Conservation (phyloP, 805 yeast genomes). For the Candida methanosorbosa region DNA sequence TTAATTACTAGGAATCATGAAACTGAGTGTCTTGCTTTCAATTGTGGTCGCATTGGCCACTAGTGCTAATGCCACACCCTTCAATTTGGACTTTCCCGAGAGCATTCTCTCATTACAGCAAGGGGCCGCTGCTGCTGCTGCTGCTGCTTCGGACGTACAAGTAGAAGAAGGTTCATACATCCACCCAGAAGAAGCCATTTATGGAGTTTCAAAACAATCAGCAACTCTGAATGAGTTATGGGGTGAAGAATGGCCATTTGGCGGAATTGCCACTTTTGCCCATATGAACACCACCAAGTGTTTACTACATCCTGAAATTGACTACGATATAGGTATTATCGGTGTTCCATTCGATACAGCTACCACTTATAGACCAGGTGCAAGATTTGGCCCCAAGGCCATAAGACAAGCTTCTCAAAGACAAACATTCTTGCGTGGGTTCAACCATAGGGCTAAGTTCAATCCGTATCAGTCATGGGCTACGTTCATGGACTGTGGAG, state of each 20-base stretch:
- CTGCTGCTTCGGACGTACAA: no score
- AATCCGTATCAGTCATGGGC: constrained; percentile 47
- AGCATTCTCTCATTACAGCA: no score
- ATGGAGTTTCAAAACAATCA: no score
- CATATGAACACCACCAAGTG: constrained; percentile 59
- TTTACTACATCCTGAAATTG: constrained; percentile 32
- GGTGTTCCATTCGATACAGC: constrained; percentile 87
- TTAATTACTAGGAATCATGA: no score
- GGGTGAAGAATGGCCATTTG: constrained; percentile 71
- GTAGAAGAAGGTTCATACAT: background rate
- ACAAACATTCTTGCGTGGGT: constrained; percentile 61
- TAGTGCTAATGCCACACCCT: no score
- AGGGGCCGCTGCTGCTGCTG: no score
- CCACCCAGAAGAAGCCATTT: background rate
- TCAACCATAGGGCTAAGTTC: constrained; percentile 46
- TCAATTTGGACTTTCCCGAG: no score
- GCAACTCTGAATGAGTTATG: constrained; percentile 50
- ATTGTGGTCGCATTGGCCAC: no score
- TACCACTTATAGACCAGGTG: constrained; percentile 70
- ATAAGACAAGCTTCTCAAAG: constrained; percentile 63
- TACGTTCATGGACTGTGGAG: constrained; percentile 44
- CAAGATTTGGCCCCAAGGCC: constrained; percentile 75
- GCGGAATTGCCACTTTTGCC: constrained; percentile 65
- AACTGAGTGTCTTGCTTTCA: no score
- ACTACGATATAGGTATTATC: constrained; percentile 62